Evolutionary conservation across 1,284 basidiomycete genomes (phyloP).

Genomic region (Ceratobasidium sp.): DNA sequence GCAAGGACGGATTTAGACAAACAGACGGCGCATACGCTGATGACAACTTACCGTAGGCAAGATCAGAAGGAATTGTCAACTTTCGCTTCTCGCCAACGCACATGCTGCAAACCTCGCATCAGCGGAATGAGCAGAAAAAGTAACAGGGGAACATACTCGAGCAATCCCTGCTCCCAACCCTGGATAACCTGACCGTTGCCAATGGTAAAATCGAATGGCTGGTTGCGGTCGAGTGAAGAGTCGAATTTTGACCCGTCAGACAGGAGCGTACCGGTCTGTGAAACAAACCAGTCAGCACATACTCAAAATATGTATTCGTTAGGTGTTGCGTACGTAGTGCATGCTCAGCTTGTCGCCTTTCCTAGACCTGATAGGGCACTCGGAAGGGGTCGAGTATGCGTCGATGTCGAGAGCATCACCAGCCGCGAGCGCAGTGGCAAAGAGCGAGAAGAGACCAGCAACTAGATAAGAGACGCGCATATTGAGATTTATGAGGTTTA

Average conservation of each 20-base stretch:
- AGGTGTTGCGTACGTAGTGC: slow-evolving; percentile 67
- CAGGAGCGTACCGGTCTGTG: slow-evolving; percentile 74
- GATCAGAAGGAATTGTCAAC: slow-evolving; percentile 79
- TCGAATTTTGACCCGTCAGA: slow-evolving; percentile 81
- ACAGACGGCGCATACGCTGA: slow-evolving; percentile 44
- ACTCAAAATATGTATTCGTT: neutral
- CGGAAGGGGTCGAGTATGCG: slow-evolving; percentile 63
- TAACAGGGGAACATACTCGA: slow-evolving; percentile 47
- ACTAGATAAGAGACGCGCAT: slow-evolving; percentile 35
- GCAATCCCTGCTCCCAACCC: slow-evolving; percentile 80
- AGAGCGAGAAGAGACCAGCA: slow-evolving; percentile 27
- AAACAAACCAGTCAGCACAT: neutral
- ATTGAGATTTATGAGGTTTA: neutral
- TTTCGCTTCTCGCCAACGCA: slow-evolving; percentile 90
- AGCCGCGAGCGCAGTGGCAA: slow-evolving; percentile 15
- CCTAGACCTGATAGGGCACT: slow-evolving; percentile 64
- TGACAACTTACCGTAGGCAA: slow-evolving; percentile 79
- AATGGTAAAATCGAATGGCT: slow-evolving; percentile 72
- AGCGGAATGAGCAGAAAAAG: neutral
- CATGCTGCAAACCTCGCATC: slow-evolving; percentile 62
- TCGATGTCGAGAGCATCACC: slow-evolving; percentile 60
- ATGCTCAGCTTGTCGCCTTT: slow-evolving; percentile 74
- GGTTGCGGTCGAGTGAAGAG: slow-evolving; percentile 76
- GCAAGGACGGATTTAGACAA: neutral
- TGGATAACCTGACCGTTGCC: slow-evolving; percentile 81